Conservation (phyloP, 768 basidiomycete genomes). For the Amanita brunnescens region DNA sequence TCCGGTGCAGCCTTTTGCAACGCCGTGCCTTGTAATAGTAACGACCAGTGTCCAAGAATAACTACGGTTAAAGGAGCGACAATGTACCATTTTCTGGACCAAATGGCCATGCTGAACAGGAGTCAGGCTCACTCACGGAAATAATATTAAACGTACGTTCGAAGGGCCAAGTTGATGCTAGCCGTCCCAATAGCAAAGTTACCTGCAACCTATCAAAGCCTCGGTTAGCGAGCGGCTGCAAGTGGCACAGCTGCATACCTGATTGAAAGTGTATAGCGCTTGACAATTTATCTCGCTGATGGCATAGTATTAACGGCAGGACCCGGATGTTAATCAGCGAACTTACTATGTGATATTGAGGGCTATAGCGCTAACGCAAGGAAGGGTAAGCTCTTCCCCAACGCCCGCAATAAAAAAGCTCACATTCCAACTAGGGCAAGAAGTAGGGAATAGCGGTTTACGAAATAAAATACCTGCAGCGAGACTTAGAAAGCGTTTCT, state of each 20-base stretch:
- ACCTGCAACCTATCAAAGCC: conserved; percentile 34
- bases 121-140: neutral
- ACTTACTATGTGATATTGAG: conserved; percentile 47
- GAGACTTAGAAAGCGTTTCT: neutral
- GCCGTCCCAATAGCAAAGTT: conserved; percentile 62
- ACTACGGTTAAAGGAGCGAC: conserved; percentile 41
- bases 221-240: neutral
- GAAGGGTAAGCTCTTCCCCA: conserved; percentile 3
- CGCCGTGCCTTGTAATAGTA: conserved; percentile 52
- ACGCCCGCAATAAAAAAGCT: conserved; percentile 17
- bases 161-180: conserved; percentile 59
- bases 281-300: conserved; percentile 52
- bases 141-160: conserved; percentile 40
- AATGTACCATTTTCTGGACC: conserved; percentile 51
- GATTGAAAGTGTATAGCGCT: conserved; percentile 59
- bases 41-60: conserved; percentile 65
- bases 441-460: conserved; percentile 57
- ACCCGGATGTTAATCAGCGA: neutral
- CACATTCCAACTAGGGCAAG: conserved; percentile 65
- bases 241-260: conserved; percentile 22
- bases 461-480: conserved; percentile 56
- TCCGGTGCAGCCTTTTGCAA: neutral
- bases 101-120: conserved; percentile 53
- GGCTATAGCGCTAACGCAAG: conserved; percentile 37
- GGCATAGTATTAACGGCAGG: conserved; percentile 1